Base-by-base conservation (phyloP, 345 rosid genomes). In the Carallia brachiata region DNA sequence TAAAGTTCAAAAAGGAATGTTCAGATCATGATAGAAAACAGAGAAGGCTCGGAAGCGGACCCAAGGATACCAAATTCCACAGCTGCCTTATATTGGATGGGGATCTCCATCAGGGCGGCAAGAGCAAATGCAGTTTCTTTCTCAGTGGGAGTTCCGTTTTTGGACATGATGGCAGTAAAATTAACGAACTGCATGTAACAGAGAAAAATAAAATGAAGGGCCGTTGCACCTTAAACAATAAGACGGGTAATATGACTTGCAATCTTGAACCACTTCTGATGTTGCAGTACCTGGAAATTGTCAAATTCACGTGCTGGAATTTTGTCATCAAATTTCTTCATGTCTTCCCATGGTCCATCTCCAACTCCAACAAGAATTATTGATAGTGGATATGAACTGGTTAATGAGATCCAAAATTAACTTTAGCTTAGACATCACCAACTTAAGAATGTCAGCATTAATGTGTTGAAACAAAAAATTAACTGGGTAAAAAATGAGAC, bases 301-400 rank as follows among this genome's bases (percentile, higher is more conserved):
- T 90, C 96, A 52, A 90, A 84, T 17, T 80, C 84, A 3, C 91
- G 91, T 23, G 79, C 67, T 56, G 96, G 93, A 74, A 90, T 84
- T 82, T 81, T 88, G 70, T 90, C 87, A 70, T 88, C 96, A 30
- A 90, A 90, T 71, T 75, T 87, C 80, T 70, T 79, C 96, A 88
- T 90, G 71, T 84, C 89, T 31, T 90, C 93, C 95, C 95, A 89
- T 36, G 95, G 95, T 37, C 92, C 95, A 64, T 87, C 96, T 68
- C 96, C 96, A 65, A 86, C 93, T 65, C 96, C 93, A 74, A 90
- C 83, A 61, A 90, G 85, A 74, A 86, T 74, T 74, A 90, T 83
- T 16, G 96, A 88, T 57, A 90, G 78, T 34, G 96, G 84, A 78
- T 85, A 79, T 39, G 78, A 73, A 70, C 96, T 90, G 76, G 32